Base-by-base conservation (phyloP, 2,329 filamentous ascomycete genomes). In the Fusarium xyrophilum region DNA sequence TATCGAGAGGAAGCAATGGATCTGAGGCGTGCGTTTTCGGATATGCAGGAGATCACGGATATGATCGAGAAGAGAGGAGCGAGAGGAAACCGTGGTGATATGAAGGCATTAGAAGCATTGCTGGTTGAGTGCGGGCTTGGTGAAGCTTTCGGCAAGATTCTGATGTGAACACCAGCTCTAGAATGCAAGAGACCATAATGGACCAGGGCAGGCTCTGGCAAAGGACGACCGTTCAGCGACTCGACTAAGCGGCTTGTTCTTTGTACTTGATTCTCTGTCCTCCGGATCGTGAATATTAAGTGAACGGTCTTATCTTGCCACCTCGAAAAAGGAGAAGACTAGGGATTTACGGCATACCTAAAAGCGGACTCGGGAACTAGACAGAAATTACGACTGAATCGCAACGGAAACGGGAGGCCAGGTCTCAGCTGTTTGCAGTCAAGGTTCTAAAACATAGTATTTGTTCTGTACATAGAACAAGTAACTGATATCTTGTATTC, bases 31-130 rank as follows among this genome's bases (percentile, higher is more conserved):
- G 82, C 82, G 6, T 85, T 90, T 64, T 65, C 69, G 9, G 84
- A 85, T 32, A 90, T 91, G 83, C 78, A 79, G 27, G 84, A 88
- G 67, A 86, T 89, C 35, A 86, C 85, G 4, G 84, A 84, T 54
- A 64, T 77, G 8, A 57, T 85, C 19, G 82, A 84, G 69, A 79
- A 80, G 70, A 72, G 82, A 40, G 85, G 84, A 0, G 79, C 81
- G 47, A 79, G 84, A 52, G 82, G 79, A 1, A 86, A 86, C 51
- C 74, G 84, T 7, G 81, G 80, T 3, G 84, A 86, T 48, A 86
- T 86, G 85, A 82, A 80, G 70, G 83, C 82, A 5, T 67, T 87
- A 21, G 83, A 86, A 67, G 77, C 77, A 10, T 86, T 84, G 83
- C 68, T 86, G 4, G 75, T 74, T 8, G 80, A 82, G 50, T 68